phyloP scores from a whole-genome alignment of 208 protist genomes.

The Acanthamoeba triangularis region DNA sequence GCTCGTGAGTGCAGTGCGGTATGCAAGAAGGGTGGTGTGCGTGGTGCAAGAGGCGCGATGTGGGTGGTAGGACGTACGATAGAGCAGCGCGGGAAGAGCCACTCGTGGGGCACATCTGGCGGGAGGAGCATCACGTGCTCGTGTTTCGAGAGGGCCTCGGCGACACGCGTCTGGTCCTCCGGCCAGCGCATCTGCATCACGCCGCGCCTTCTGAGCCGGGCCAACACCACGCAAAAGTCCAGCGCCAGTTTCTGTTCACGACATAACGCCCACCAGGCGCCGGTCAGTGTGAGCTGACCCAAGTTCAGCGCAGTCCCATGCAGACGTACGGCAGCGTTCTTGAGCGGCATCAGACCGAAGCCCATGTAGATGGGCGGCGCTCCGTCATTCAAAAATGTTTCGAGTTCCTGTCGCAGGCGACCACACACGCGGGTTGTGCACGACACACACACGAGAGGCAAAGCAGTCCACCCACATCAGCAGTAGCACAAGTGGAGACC shows the following conservation, averaged over 20 bases:
- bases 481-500: neutral
- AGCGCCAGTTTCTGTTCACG: neutral
- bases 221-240: constrained; percentile 14
- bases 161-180: neutral
- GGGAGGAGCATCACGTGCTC: constrained; percentile 6
- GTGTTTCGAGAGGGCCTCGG: constrained; percentile 5
- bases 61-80: neutral
- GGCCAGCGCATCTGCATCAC: constrained; percentile 10
- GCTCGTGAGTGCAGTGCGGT: neutral
- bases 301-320: neutral
- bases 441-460: no score
- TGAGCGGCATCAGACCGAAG: constrained; percentile 17
- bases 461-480: neutral
- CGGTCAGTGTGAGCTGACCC: neutral
- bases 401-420: neutral
- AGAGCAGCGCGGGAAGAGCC: constrained; percentile 36
- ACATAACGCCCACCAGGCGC: neutral
- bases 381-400: neutral
- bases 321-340: neutral
- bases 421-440: neutral
- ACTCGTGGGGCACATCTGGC: neutral
- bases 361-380: constrained; percentile 25
- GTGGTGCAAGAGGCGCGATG: neutral
- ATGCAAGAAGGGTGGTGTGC: neutral
- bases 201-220: neutral